phyloP scores from a whole-genome alignment of 2,329 filamentous ascomycete species.

The Akanthomyces dipterigenus region DNA sequence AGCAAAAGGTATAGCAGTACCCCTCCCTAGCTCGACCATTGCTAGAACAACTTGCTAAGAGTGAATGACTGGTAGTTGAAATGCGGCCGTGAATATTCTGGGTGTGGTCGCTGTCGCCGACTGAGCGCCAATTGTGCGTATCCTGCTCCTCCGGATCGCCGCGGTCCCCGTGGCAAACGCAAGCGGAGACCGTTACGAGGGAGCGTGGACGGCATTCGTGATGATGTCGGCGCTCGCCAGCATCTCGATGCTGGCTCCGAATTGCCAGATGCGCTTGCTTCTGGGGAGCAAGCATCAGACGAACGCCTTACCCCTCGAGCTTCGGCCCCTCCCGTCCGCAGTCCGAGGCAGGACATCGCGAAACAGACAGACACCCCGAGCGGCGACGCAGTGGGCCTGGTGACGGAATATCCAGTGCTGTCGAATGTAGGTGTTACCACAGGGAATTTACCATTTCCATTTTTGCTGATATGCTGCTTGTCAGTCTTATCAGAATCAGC shows the following conservation, averaged over 20 bases:
- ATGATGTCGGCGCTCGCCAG: neutral
- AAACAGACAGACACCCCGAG: neutral
- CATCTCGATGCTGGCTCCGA: neutral
- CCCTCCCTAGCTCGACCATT: neutral
- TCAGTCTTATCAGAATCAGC: slow-evolving; percentile 5
- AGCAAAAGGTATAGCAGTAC: neutral
- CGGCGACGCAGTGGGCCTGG: neutral
- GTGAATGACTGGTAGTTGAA: neutral
- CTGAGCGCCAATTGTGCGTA: neutral
- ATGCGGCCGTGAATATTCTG: neutral
- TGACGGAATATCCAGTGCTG: neutral
- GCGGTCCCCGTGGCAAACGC: neutral
- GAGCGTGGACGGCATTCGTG: neutral
- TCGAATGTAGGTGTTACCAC: neutral
- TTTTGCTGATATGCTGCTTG: neutral
- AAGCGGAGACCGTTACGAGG: neutral
- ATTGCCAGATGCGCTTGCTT: neutral
- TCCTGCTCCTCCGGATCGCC: slow-evolving; percentile 1
- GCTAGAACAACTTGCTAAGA: neutral
- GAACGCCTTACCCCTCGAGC: neutral
- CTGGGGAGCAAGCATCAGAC: neutral
- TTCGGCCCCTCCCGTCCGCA: neutral
- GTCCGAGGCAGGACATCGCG: too few relatives aligned
- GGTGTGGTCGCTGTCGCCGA: neutral
- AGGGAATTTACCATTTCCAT: too few relatives aligned